A percentile compares a stretch with the other conserved stretches of the same genome.
Evolutionary conservation across 2,329 filamentous ascomycete species (phyloP).

Genomic region (Claviceps sp.): DNA sequence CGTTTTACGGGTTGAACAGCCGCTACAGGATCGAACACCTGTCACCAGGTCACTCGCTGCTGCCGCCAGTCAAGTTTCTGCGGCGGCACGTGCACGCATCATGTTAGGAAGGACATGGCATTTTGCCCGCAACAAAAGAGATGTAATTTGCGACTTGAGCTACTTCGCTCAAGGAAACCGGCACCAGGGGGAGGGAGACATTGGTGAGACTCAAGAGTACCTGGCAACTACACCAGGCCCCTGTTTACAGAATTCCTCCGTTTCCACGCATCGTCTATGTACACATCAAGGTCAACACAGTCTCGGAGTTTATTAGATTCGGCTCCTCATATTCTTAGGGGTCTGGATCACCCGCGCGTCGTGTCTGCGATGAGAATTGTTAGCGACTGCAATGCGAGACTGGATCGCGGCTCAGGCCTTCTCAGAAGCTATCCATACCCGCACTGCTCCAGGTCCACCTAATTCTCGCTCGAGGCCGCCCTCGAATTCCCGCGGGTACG

Average conservation of each 20-base stretch:
- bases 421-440: constrained; percentile 36
- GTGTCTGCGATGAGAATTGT: constrained; percentile 26
- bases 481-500: constrained; percentile 57
- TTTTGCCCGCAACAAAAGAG: background rate
- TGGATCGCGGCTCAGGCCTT: background rate
- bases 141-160: background rate
- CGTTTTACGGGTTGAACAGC: constrained; percentile 1
- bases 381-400: background rate
- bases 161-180: background rate
- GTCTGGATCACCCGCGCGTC: constrained; percentile 40
- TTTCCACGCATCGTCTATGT: constrained; percentile 17
- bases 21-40: constrained; percentile 1
- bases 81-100: background rate
- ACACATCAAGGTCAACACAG: constrained; percentile 19
- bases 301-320: background rate
- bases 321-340: constrained; percentile 23
- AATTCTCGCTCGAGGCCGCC: constrained; percentile 62
- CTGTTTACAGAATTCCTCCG: background rate
- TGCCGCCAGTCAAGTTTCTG: no score
- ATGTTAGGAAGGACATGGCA: background rate
- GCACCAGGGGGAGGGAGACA: background rate
- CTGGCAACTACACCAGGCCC: background rate
- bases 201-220: background rate
- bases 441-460: constrained; percentile 52
- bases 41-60: background rate